Evolutionary conservation across 305 asterid species (phyloP).

Genomic region (Caryopteris hybrid): DNA sequence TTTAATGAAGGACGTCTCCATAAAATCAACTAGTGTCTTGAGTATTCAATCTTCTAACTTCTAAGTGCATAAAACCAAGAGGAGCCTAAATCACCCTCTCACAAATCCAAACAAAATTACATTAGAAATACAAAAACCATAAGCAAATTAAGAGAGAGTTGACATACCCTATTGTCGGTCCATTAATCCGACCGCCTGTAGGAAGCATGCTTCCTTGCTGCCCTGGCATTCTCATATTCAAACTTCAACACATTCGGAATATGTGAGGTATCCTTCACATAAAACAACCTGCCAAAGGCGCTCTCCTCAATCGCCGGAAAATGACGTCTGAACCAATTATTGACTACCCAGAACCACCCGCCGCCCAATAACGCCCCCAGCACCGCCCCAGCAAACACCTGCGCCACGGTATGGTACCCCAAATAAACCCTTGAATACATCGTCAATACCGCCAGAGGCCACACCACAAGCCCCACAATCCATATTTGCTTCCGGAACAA

Average conservation of each 20-base stretch:
- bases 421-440: constrained; percentile 83
- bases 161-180: constrained; percentile 17
- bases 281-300: constrained; percentile 66
- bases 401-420: constrained; percentile 83
- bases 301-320: constrained; percentile 87
- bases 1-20: neutral
- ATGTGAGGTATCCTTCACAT: constrained; percentile 88
- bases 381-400: constrained; percentile 86
- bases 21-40: neutral
- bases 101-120: neutral
- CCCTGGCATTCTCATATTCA: constrained; percentile 87
- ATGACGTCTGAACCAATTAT: constrained; percentile 39
- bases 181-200: constrained; percentile 67
- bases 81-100: neutral
- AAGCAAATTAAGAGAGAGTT: neutral
- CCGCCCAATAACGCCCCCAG: constrained; percentile 70
- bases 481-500: constrained; percentile 57
- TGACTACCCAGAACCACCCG: constrained; percentile 86
- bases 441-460: constrained; percentile 82
- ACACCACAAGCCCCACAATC: constrained; percentile 48
- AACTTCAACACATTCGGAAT: constrained; percentile 79
- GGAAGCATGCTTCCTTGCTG: constrained; percentile 72
- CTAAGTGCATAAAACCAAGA: neutral
- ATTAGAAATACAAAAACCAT: neutral
- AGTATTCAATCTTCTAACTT: neutral